Evolutionary conservation across 257 asterid species (phyloP).

Genomic region (Handroanthus guayacan): DNA sequence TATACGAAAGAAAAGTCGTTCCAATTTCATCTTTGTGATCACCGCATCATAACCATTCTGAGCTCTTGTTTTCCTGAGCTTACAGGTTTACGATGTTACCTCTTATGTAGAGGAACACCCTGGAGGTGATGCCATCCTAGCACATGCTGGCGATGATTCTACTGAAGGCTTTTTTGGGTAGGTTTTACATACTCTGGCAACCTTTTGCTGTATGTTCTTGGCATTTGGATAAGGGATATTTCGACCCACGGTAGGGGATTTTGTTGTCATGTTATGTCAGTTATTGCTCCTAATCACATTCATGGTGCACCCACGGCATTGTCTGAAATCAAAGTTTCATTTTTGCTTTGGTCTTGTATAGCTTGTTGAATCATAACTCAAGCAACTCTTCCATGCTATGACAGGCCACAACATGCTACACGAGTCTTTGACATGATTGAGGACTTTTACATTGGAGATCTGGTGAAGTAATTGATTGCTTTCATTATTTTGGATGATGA

Average conservation of each 20-base stretch:
- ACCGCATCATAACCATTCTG: slow-evolving; percentile 3
- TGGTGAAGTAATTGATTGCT: slow-evolving; percentile 45
- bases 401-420: slow-evolving; percentile 96
- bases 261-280: neutral
- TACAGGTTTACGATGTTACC: slow-evolving; percentile 91
- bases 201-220: neutral
- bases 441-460: slow-evolving; percentile 77
- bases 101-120: slow-evolving; percentile 97
- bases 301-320: slow-evolving; percentile 16
- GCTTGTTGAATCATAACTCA: slow-evolving; percentile 17
- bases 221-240: neutral
- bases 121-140: slow-evolving; percentile 95
- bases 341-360: slow-evolving; percentile 15
- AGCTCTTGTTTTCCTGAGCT: slow-evolving; percentile 3
- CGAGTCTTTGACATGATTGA: slow-evolving; percentile 91
- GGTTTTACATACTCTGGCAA: slow-evolving; percentile 9
- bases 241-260: neutral
- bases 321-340: neutral
- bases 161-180: slow-evolving; percentile 92
- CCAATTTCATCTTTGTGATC: neutral
- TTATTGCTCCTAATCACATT: neutral
- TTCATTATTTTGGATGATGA: slow-evolving; percentile 19
- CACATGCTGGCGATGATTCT: slow-evolving; percentile 93
- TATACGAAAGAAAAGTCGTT: neutral
- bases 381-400: slow-evolving; percentile 21